phyloP scores from a whole-genome alignment of 345 rosid genomes.

The Eucalyptus marginata region DNA sequence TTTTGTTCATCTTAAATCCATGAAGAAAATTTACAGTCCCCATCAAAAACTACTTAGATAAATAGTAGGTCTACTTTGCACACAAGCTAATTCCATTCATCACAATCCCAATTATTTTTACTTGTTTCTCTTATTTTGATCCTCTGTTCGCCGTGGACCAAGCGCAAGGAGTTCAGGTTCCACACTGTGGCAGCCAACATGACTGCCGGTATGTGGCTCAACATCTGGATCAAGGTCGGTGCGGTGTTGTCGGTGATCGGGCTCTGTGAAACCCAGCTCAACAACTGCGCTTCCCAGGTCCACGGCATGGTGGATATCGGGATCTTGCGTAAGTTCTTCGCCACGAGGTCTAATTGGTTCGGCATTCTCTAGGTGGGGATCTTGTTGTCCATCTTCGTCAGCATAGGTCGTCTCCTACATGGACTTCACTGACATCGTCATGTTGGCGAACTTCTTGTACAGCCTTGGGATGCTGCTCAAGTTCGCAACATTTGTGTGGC shows the following conservation, averaged over 20 bases:
- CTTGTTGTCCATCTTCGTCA: constrained; percentile 15
- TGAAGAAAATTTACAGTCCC: neutral
- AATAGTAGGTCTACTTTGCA: neutral
- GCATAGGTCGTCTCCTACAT: constrained; percentile 22
- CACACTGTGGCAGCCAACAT: constrained; percentile 43
- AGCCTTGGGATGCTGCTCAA: constrained; percentile 41
- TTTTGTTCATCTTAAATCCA: neutral
- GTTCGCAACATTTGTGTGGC: constrained; percentile 35
- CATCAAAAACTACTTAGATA: neutral
- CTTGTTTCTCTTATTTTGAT: constrained; percentile 31
- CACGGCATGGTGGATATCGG: constrained; percentile 49
- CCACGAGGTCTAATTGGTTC: constrained; percentile 18
- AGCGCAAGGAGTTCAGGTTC: constrained; percentile 32
- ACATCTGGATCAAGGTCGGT: constrained; percentile 46
- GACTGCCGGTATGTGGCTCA: constrained; percentile 64
- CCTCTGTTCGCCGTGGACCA: constrained; percentile 45
- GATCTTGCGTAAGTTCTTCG: constrained; percentile 16
- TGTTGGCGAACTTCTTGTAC: constrained; percentile 30
- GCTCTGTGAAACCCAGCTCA: constrained; percentile 65
- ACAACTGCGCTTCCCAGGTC: constrained; percentile 57
- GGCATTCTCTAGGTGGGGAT: constrained; percentile 43
- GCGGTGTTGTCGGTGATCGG: constrained; percentile 58
- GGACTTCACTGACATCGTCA: neutral
- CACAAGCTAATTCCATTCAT: neutral
- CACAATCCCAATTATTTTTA: constrained; percentile 16